Evolutionary conservation across 306 rosid species (phyloP), one percentile per base, ranked within the genome.

Genomic region (Bauhinia variegata): DNA sequence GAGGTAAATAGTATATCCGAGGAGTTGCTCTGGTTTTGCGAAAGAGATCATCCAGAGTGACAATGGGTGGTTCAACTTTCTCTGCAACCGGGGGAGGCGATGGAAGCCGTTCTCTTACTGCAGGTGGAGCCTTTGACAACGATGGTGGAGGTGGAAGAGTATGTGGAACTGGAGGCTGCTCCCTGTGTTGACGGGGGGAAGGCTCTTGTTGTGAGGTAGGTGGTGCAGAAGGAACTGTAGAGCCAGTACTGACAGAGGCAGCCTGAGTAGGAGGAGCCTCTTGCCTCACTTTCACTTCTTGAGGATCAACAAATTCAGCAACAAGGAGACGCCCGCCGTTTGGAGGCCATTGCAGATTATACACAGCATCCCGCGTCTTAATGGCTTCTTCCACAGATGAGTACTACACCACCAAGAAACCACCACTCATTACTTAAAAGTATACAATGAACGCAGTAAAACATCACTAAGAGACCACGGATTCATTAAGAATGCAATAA

Each of bases 311-410:
- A 83, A 73, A 91, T 67, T 95, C 99, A 0, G 96, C 99, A 57
- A 70, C 68, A 5, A 95, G 83, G 46, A 78, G 90, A 23, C 97
- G 92, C 41, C 99, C 97, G 7, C 99, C 99, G 34, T 95, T 91
- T 55, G 92, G 87, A 36, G 99, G 99, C 99, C 99, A 95, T 57
- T 86, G 99, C 34, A 95, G 79, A 76, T 95, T 95, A 79, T 85
- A 91, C 68, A 95, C 95, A 47, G 95, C 88, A 82, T 85, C 86
- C 16, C 99, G 83, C 0, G 99, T 95, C 82, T 91, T 88, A 17
- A 74, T 67, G 44, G 99, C 97, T 78, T 95, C 88, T 72, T 95
- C 95, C 4, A 78, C 73, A 13, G 99, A 85, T 0, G 95, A 82
- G 79, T 88, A 95, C 99, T 95, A 74, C 80, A 81, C 50, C 68